Evolutionary conservation across 441 rosid species (phyloP).

Genomic region (Pelargonium fulgidum): DNA sequence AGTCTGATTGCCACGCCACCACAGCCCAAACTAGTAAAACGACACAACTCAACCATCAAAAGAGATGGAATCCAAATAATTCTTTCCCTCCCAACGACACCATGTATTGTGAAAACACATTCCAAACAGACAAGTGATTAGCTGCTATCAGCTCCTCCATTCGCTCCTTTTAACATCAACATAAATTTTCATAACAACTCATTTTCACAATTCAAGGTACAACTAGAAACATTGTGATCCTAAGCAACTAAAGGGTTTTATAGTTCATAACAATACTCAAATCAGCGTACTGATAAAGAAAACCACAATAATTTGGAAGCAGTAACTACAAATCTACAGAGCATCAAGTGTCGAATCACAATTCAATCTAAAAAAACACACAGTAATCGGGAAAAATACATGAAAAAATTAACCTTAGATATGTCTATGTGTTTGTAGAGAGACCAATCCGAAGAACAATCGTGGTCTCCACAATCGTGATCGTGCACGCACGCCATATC

Average conservation of each 20-base stretch:
- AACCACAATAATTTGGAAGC: neutral
- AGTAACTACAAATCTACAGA: neutral
- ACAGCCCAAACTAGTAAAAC: too few relatives aligned
- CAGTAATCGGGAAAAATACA: neutral
- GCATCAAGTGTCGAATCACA: neutral
- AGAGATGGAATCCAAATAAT: too few relatives aligned
- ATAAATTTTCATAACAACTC: too few relatives aligned
- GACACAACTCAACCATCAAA: too few relatives aligned
- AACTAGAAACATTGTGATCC: neutral
- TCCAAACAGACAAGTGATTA: too few relatives aligned
- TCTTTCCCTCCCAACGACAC: too few relatives aligned
- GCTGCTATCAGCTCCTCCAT: too few relatives aligned
- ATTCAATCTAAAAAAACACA: neutral
- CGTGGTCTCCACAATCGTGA: conserved; percentile 85
- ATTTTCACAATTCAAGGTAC: too few relatives aligned
- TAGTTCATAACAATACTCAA: neutral
- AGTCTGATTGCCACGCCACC: too few relatives aligned
- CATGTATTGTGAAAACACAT: too few relatives aligned
- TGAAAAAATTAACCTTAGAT: conserved; percentile 45
- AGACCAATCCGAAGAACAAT: conserved; percentile 92
- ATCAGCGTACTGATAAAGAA: neutral
- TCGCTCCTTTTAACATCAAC: too few relatives aligned
- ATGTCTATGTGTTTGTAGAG: conserved; percentile 92
- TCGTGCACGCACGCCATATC: conserved; percentile 82
- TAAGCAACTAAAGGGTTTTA: neutral